These are phyloP conservation scores for Paramecium primaurelia DNA, from an alignment of 73 alveolate species.

Conservation along the genomic window DNA sequence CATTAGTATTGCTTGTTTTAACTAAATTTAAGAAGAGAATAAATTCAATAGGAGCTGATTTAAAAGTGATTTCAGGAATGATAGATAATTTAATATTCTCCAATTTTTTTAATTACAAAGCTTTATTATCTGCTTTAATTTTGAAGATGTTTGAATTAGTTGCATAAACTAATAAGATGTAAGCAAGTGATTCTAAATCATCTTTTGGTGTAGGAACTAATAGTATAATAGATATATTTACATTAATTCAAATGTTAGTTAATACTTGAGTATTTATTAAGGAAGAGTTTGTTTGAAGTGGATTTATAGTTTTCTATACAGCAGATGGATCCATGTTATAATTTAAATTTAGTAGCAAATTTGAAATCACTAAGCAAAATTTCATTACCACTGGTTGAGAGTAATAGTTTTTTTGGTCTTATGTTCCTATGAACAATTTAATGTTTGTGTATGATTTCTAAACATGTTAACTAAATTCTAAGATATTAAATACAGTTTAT, in stretches of 20 bases:
- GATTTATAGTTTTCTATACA: background rate
- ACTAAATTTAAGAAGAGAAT: background rate
- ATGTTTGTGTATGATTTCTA: background rate
- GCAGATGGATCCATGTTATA: background rate
- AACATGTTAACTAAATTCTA: background rate
- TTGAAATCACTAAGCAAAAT: background rate
- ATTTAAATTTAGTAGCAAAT: background rate
- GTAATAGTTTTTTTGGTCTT: constrained; percentile 9
- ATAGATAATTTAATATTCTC: background rate
- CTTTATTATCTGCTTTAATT: background rate
- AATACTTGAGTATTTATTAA: background rate
- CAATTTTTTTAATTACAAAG: background rate
- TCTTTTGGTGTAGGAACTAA: constrained; percentile 34
- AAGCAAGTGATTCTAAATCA: constrained; percentile 29
- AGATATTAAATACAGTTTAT: background rate
- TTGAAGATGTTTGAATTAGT: background rate
- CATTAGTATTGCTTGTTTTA: background rate
- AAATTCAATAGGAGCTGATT: constrained; percentile 22
- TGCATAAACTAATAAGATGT: background rate
- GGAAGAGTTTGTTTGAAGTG: background rate
- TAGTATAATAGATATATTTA: background rate
- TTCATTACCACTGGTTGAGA: background rate
- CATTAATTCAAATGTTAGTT: background rate
- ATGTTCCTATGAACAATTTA: background rate
- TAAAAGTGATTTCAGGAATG: background rate